Conservation (phyloP, 345 rosid species). For the Gossypium mustelinum region DNA sequence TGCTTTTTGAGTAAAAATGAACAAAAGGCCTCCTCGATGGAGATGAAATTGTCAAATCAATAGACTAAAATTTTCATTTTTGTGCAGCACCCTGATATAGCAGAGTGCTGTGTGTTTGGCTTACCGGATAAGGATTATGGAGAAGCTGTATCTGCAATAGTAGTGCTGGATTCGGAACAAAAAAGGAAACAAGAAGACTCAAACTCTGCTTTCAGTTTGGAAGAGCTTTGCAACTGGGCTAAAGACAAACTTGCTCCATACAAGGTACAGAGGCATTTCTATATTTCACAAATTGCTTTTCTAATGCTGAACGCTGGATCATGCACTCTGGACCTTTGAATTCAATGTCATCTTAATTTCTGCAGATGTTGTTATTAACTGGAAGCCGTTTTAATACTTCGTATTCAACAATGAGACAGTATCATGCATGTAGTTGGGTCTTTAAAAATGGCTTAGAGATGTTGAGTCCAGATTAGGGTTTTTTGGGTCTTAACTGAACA, state of each 20-base stretch:
- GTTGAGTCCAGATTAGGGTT: not conserved
- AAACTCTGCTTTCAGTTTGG: conserved; percentile 60
- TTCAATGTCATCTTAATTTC: not conserved
- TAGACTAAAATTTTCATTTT: not conserved
- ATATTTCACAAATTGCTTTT: not conserved
- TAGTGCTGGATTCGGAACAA: conserved; percentile 51
- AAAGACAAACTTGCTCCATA: conserved; percentile 97
- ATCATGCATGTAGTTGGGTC: not conserved
- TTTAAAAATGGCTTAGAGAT: conserved; percentile 1
- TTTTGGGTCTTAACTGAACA: not conserved
- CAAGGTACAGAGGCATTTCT: conserved; percentile 51
- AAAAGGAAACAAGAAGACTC: conserved; percentile 46
- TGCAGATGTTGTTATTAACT: not conserved
- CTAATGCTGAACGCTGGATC: not conserved
- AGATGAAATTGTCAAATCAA: not conserved
- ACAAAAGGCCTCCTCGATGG: not conserved
- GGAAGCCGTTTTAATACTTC: not conserved
- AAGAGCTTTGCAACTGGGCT: conserved; percentile 76
- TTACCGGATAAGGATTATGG: conserved; percentile 85
- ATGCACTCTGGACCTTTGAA: not conserved
- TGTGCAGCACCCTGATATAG: conserved; percentile 73
- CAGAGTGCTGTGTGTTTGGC: conserved; percentile 92
- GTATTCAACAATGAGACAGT: not conserved
- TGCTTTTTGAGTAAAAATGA: not conserved
- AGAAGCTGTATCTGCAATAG: conserved; percentile 68